Conservation (phyloP, 352 stramenopile genomes). For the Phytopythium sindhum region DNA sequence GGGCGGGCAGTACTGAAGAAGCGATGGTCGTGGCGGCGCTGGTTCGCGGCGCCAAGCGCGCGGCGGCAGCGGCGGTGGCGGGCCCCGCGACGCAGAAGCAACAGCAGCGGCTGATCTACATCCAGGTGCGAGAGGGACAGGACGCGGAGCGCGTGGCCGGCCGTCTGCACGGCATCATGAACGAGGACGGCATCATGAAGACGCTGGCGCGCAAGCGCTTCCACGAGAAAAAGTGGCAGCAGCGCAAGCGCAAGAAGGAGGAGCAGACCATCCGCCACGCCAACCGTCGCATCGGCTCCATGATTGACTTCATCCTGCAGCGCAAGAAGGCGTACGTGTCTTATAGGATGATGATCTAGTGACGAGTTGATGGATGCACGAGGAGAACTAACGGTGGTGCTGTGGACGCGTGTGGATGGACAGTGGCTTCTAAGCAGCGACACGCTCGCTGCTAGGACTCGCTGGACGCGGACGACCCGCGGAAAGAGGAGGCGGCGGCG, state of each 20-base stretch:
- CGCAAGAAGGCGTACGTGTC: conserved; percentile 76
- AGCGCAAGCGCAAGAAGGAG: conserved; percentile 75
- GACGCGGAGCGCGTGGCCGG: conserved; percentile 49
- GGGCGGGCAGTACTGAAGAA: too few relatives aligned
- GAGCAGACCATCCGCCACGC: conserved; percentile 78
- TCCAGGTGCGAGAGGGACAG: conserved; percentile 43
- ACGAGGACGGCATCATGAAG: conserved; percentile 76
- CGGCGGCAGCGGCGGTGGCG: conserved; percentile 16
- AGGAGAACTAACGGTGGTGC: background rate
- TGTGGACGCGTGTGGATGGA: background rate
- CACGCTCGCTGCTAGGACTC: too few relatives aligned
- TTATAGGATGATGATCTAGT: too few relatives aligned
- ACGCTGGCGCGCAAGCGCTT: conserved; percentile 64
- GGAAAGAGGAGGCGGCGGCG: background rate
- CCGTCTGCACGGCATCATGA: conserved; percentile 67
- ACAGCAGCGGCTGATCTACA: conserved; percentile 45
- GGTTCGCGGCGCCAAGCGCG: conserved; percentile 20
- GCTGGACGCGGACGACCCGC: too few relatives aligned
- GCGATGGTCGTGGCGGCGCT: conserved; percentile 29
- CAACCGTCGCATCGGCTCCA: conserved; percentile 77
- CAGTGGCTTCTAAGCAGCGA: conserved; percentile 19
- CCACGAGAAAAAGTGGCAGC: conserved; percentile 85
- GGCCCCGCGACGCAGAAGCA: conserved; percentile 8
- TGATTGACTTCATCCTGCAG: conserved; percentile 83
- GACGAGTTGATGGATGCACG: background rate